Percentiles rank a stretch among this genome's conserved stretches.
Conservation (phyloP, 2,329 filamentous ascomycete genomes). For the Sporothrix humicola region DNA sequence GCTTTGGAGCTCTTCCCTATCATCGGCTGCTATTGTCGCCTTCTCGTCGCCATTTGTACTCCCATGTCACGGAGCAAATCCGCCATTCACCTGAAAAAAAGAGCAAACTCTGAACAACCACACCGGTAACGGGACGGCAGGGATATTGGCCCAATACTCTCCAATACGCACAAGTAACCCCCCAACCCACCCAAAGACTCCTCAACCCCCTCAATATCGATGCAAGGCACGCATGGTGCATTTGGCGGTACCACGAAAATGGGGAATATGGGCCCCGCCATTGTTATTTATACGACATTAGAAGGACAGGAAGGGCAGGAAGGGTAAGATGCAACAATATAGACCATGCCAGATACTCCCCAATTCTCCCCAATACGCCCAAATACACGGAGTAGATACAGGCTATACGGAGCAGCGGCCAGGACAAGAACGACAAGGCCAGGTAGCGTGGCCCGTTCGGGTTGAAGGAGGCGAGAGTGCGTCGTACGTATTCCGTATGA, state of each 20-base stretch:
- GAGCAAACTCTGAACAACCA: background rate
- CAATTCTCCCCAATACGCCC: background rate
- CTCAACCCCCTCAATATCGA: constrained; percentile 2
- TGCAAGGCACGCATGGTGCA: constrained; percentile 15
- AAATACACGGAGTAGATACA: constrained; percentile 1
- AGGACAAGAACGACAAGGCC: background rate
- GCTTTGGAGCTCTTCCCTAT: background rate
- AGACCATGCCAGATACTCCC: background rate
- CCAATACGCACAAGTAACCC: too few relatives aligned
- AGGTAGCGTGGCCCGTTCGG: constrained; percentile 1
- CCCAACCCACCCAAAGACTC: background rate
- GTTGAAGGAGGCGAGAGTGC: constrained; percentile 4
- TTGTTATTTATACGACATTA: too few relatives aligned
- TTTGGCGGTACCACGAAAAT: background rate
- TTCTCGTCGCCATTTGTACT: too few relatives aligned
- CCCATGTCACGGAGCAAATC: too few relatives aligned
- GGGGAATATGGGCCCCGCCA: background rate
- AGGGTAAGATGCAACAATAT: background rate
- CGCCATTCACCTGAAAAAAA: background rate
- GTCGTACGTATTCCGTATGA: too few relatives aligned
- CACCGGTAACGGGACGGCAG: constrained; percentile 8
- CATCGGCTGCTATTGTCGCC: background rate
- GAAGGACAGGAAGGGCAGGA: background rate
- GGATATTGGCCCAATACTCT: background rate
- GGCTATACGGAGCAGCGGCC: constrained; percentile 18